Base-by-base conservation (phyloP, 2,329 filamentous ascomycete species). In the Aaosphaeria arxii region DNA sequence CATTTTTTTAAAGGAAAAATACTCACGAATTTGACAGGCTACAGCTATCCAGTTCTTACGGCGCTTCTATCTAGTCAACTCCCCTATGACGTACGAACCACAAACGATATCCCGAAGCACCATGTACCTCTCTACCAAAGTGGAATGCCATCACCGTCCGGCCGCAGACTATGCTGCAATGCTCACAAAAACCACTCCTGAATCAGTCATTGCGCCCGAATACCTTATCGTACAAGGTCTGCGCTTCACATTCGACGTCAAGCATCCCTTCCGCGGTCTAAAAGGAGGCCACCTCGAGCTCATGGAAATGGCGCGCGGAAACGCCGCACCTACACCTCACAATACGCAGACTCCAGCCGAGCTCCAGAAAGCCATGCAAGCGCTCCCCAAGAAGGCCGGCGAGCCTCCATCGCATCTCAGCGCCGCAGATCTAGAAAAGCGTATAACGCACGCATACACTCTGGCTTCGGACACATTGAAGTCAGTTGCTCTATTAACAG, bases 61-160 rank as follows among this genome's bases (percentile, higher is more conserved):
- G 47, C 88, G 94, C 49, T 97, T 99, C 79, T 99, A 97, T 75
- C 81, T 96, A 35, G 92, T 88, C 63, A 96, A 97, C 73, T 95
- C 89, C 38, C 84, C 91, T 63, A 96, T 97, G 89, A 96, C 91
- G 30, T 97, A 99, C 67, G 89, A 92, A 53, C 92, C 91, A 0
- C 88, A 89, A 53, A 86, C 90, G 54, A 88, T 97, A 57, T 85
- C 95, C 67, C 89, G 91, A 65, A 94, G 91, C 30, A 89, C 88
- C 33, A 81, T 99, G 46, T 97, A 95, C 76, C 88, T 99, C 55
- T 91, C 91, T 7, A 91, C 87, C 62, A 99, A 99, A 74, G 89
- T 90, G 4, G 92, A 99, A 64, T 89, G 89, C 51, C 83, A 85
- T 67, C 91, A 92, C 69, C 83, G 86, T 51, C 81, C 84, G 6